Evolutionary conservation across 176 grass and related monocot species (phyloP), one percentile per base, ranked within the genome.

Genomic region (Thinopyrum elongatum): DNA sequence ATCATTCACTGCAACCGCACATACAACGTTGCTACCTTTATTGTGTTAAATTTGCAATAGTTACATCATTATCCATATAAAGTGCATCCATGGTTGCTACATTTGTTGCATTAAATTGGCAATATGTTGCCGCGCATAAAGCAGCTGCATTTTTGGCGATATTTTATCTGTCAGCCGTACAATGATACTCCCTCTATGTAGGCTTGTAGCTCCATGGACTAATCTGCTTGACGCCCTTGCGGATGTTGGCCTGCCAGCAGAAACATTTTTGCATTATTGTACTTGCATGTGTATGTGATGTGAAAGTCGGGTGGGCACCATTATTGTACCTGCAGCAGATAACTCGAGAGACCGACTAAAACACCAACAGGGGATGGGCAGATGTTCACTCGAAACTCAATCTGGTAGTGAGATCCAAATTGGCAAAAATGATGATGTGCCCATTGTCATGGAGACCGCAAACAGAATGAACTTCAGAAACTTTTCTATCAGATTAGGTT

Each of bases 141-240:
- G 47, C 60, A 6, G n/a, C 16, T 13, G 78, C 78, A 31, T 26
- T 42, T 72, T 38, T 25, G 42, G 21, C 26, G 5, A 46, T 22
- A 19, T 5, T 57, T 57, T 22, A 31, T 42, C 16, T 42, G 36
- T 38, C 38, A 25, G 36, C 0, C 19, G 13, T 41, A 79, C 28
- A 38, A 15, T 25, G 22, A 68, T 19, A 17, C 46, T 75, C 8
- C 17, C 57, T 35, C 80, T 23, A 70, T 34, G 42, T 55, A 23
- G 41, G 30, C 6, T 70, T 67, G 76, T 87, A 92, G 66, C 86
- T 90, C 94, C 92, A 90, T n/a, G 76, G 72, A n/a, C 83, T 68
- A 3, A 90, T 83, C 69, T 94, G 92, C 90, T 90, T 97, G 35
- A 97, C 42, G 58, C 87, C 87, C 75, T 84, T 82, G 80, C 89